Base-by-base conservation (phyloP, 2,329 filamentous ascomycete genomes). In the Epichloe sibirici region DNA sequence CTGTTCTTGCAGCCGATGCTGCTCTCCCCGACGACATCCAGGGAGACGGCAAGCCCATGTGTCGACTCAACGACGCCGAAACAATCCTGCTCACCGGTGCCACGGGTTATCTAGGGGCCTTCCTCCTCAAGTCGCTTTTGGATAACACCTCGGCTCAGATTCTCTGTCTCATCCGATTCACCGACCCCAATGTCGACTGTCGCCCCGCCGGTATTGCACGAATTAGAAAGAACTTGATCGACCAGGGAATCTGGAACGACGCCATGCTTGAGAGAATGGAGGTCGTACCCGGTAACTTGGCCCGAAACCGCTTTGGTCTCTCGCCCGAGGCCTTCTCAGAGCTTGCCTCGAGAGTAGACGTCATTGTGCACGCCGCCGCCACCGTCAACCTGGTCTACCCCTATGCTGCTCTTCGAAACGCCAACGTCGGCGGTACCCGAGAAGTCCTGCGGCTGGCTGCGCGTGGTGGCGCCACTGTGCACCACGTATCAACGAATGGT, bases 331-430 rank as follows among this genome's bases (percentile, higher is more conserved):
- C 71, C 0, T 90, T 88, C 58, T 75, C 83, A 25, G 74, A 82
- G 31, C 73, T 90, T 7, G 82, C 82, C 1, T 66, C 71, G 11
- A 78, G 81, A 6, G 74, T 88, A 1, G 75, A 90, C 56, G 86
- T 89, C 38, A 84, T 91, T 53, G 74, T 90, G 1, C 87, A 91
- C 63, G 83, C 86, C 38, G 87, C 82, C 28, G 87, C 87, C 5
- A 86, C 83, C 0, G 87, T 91, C 61, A 89, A 89, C 63, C 71
- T 91, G 48, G 85, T 91, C 0, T 90, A 91, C 58, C 86, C 87
- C 0, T 90, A 90, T 58, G 87, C 86, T 43, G 84, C 86, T 0
- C 71, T 91, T 58, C 78, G 86, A 51, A 79, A 77, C 49, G 79
- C 86, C 53, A 91, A 91, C 58, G 83, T 91, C 2, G 81, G 80